A percentile compares a stretch with the other conserved stretches of the same genome.
Evolutionary conservation across 495 filamentous ascomycete genomes (phyloP).

Genomic region (Penicillium salamii): DNA sequence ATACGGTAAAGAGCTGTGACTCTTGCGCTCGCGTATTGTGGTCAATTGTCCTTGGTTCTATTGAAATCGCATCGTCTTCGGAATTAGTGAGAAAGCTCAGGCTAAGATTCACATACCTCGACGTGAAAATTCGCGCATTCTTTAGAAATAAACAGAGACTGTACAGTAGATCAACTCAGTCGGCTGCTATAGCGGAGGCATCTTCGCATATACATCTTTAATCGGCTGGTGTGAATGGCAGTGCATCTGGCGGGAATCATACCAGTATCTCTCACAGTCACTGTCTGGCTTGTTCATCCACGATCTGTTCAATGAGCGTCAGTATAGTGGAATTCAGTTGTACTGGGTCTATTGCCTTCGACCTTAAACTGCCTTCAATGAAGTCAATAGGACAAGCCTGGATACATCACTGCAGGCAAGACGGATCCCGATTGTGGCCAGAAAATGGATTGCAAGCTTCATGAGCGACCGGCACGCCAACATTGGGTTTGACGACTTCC

Average conservation of each 20-base stretch:
- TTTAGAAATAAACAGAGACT: neutral
- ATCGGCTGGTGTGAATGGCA: neutral
- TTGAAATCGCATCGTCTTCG: neutral
- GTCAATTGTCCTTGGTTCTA: constrained; percentile 1
- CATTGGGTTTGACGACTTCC: too few species aligned
- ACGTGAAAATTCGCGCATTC: neutral
- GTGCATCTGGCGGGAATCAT: neutral
- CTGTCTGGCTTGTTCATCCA: too few species aligned
- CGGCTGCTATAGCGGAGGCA: neutral
- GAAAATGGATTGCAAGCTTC: too few species aligned
- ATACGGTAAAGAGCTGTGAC: neutral
- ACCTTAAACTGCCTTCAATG: too few species aligned
- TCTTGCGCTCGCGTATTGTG: neutral
- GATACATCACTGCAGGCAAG: too few species aligned
- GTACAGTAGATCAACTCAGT: constrained; percentile 1
- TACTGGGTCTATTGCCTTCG: neutral
- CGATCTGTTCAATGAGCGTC: neutral
- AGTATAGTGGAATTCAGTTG: neutral
- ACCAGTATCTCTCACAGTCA: neutral
- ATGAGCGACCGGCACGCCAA: too few species aligned
- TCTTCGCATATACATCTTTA: neutral
- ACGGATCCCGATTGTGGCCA: too few species aligned
- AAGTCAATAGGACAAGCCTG: too few species aligned
- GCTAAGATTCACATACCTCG: neutral
- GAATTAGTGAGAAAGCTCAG: neutral